These are phyloP conservation scores for Claviceps cyperi DNA, from an alignment of 2,329 filamentous ascomycete genomes.

Conservation along the genomic window DNA sequence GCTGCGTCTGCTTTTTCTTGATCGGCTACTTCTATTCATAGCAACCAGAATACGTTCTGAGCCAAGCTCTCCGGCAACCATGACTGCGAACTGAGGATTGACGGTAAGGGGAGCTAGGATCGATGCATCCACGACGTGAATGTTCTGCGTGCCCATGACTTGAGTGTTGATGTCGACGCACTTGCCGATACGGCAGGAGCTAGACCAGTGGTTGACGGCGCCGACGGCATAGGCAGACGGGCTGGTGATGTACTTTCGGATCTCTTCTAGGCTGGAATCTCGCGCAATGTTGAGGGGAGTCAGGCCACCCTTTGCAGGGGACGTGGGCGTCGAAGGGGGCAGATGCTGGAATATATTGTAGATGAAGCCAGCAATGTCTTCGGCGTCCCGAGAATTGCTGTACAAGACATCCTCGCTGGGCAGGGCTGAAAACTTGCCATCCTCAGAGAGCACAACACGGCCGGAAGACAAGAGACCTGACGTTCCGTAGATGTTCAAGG, in stretches of 20 bases:
- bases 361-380: conserved; percentile 35
- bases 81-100: conserved; percentile 39
- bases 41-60: conserved; percentile 27
- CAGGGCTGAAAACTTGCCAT: conserved; percentile 27
- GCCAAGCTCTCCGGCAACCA: conserved; percentile 37
- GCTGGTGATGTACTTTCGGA: conserved; percentile 34
- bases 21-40: background rate
- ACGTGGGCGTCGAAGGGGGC: conserved; percentile 8
- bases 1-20: background rate
- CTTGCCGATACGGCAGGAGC: conserved; percentile 32
- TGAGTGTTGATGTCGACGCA: conserved; percentile 33
- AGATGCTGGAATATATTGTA: conserved; percentile 32
- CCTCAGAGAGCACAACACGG: conserved; percentile 25
- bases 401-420: conserved; percentile 30
- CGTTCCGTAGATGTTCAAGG: conserved; percentile 42
- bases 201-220: conserved; percentile 38
- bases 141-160: conserved; percentile 33
- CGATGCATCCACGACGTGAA: conserved; percentile 36
- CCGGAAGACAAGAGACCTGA: conserved; percentile 36
- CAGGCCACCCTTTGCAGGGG: conserved; percentile 21
- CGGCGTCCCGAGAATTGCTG: conserved; percentile 30
- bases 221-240: conserved; percentile 31
- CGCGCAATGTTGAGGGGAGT: conserved; percentile 33
- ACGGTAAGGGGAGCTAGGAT: conserved; percentile 35
- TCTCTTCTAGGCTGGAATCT: conserved; percentile 30